Evolutionary conservation across 768 basidiomycete species (phyloP).

Genomic region (Mycena vitilis): DNA sequence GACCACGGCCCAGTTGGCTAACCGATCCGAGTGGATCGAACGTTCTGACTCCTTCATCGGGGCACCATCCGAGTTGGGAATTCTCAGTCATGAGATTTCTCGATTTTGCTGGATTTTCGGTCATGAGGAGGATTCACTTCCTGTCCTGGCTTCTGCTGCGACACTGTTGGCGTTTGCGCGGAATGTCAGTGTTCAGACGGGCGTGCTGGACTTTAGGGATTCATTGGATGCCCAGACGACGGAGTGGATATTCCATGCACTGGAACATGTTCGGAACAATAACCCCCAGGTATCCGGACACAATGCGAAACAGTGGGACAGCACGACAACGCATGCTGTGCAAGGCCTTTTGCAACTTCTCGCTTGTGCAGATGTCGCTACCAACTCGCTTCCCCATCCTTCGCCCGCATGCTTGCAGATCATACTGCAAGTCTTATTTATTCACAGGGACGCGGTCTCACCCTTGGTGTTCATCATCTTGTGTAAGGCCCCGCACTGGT

Average conservation of each 20-base stretch:
- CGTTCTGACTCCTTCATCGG: no score
- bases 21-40: no score
- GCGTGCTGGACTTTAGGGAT: no score
- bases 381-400: background rate
- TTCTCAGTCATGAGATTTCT: background rate
- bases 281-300: no score
- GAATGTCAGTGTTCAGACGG: background rate
- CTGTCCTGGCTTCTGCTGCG: background rate
- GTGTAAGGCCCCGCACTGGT: background rate
- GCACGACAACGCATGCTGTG: background rate
- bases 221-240: background rate
- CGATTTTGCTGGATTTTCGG: conserved; percentile 4
- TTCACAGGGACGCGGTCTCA: background rate
- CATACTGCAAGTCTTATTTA: background rate
- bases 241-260: conserved; percentile 7
- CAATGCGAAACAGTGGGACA: background rate
- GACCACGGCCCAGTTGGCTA: background rate
- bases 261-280: conserved; percentile 6
- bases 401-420: background rate
- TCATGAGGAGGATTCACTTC: background rate
- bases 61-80: background rate
- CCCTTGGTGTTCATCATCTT: background rate
- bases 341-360: conserved; percentile 5
- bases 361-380: background rate
- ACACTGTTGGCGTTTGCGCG: background rate